Evolutionary conservation across 2,329 filamentous ascomycete genomes (phyloP), one percentile per base, ranked within the genome.

Genomic region (Lithohypha guttulata): DNA sequence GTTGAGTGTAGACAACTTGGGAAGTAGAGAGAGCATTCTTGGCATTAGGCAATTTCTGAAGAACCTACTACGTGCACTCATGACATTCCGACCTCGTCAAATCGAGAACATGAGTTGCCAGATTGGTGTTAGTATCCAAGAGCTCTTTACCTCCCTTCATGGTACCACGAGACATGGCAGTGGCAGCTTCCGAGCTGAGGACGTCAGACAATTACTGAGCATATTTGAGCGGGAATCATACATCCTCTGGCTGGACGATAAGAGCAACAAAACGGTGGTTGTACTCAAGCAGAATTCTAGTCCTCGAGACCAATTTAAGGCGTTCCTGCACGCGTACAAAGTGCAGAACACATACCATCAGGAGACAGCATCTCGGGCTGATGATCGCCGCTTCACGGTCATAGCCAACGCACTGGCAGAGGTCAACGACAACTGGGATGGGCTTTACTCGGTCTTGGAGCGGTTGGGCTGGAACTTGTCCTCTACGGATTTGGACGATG

Each of bases 261-360:
- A 55, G 27, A 55, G 51, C 17, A 60, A 59, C 5, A 61, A 65
- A 42, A 67, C 62, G 25, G 65, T 68, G 27, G 78, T 87, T 45
- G 69, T 79, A 8, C 56, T 89, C 31, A 84, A 84, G 56, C 66
- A 71, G 39, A 65, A 61, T 2, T 70, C 67, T 14, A 61, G 60
- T 2, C 55, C 71, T 9, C 52, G 51, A 15, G 61, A 67, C 14
- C 70, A 79, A 44, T 56, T 81, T 6, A 69, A 69, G 50, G 75
- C 73, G 19, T 81, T 77, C 76, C 67, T 67, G 51, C 75, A 79
- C 53, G 75, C 73, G 7, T 55, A 79, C 15, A 13, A 23, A 22
- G 13, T 39, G 37, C 36, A 20, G 11, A 13, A 34, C 7, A 7
- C 4, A 19, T 21, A 13, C 26, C 10, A n/a, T 11, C 27, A 15